Percentiles rank a stretch among this genome's conserved stretches.
These are phyloP conservation scores for Scheffersomyces parashehatae DNA, from an alignment of 1,139 yeast species.

Conservation along the genomic window DNA sequence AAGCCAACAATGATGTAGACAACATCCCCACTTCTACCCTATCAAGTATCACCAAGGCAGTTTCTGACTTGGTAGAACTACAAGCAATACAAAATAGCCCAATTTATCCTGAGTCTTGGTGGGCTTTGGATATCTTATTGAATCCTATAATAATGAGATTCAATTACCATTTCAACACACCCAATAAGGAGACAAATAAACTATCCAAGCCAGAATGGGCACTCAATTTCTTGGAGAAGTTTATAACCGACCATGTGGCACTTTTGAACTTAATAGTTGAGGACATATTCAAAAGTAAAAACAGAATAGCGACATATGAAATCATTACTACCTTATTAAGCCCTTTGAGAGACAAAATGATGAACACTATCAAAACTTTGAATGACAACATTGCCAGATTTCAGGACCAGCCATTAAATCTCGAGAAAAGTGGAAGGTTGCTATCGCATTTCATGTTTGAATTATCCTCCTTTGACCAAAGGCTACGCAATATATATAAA, in stretches of 20 bases:
- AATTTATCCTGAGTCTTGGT: constrained; percentile 47
- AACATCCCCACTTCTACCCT: neutral
- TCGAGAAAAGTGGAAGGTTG: constrained; percentile 48
- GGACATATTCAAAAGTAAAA: constrained; percentile 28
- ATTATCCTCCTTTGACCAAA: constrained; percentile 58
- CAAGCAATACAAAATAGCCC: constrained; percentile 37
- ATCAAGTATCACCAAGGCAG: neutral
- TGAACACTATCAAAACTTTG: constrained; percentile 26
- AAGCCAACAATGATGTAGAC: neutral
- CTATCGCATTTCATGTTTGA: constrained; percentile 65
- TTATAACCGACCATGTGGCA: constrained; percentile 45
- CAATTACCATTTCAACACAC: constrained; percentile 68
- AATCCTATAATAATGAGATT: constrained; percentile 63
- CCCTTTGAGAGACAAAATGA: constrained; percentile 52
- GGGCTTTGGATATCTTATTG: constrained; percentile 60
- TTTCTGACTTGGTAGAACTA: constrained; percentile 30
- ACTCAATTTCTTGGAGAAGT: constrained; percentile 54
- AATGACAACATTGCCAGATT: constrained; percentile 23
- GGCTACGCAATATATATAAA: constrained; percentile 52
- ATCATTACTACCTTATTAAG: constrained; percentile 55
- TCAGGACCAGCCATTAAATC: constrained; percentile 18
- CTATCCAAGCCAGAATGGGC: constrained; percentile 82
- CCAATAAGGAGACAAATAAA: constrained; percentile 61
- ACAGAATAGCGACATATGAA: constrained; percentile 43
- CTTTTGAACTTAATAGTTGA: constrained; percentile 36